These are phyloP conservation scores for Phanerochaete carnosa DNA, from an alignment of 768 basidiomycete genomes.

Conservation along the genomic window DNA sequence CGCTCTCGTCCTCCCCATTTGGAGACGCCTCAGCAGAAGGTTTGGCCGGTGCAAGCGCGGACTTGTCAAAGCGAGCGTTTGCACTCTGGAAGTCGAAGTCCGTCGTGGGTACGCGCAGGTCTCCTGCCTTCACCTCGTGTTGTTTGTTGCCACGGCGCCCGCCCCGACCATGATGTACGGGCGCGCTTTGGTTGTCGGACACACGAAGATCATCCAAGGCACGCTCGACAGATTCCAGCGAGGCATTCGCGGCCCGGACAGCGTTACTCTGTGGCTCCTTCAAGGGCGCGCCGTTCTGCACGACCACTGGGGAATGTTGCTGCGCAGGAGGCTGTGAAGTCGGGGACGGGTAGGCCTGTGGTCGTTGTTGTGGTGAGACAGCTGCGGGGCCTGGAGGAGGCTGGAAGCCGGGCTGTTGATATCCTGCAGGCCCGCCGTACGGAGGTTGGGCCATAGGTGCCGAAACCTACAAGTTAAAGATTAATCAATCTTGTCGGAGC, in stretches of 20 bases:
- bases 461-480: constrained; percentile 45
- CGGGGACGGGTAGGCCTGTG: constrained; percentile 17
- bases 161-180: constrained; percentile 20
- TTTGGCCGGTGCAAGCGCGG: constrained; percentile 37
- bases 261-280: constrained; percentile 38
- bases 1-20: constrained; percentile 27
- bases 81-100: constrained; percentile 82
- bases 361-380: constrained; percentile 18
- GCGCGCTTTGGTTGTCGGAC: constrained; percentile 20
- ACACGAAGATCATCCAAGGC: constrained; percentile 50
- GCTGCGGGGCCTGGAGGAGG: constrained; percentile 12
- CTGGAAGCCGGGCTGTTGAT: constrained; percentile 13
- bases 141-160: constrained; percentile 39
- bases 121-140: constrained; percentile 29
- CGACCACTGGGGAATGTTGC: constrained; percentile 8
- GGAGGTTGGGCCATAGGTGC: constrained; percentile 35
- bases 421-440: constrained; percentile 18
- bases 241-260: constrained; percentile 70
- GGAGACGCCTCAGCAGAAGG: constrained; percentile 22
- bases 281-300: constrained; percentile 18
- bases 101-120: constrained; percentile 59
- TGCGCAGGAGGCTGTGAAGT: constrained; percentile 11
- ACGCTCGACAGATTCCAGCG: constrained; percentile 68
- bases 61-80: constrained; percentile 82
- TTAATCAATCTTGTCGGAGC: too few relatives aligned